Evolutionary conservation across 129 eudicot species (phyloP).

Genomic region (Pseudognaphalium luteoalbum): DNA sequence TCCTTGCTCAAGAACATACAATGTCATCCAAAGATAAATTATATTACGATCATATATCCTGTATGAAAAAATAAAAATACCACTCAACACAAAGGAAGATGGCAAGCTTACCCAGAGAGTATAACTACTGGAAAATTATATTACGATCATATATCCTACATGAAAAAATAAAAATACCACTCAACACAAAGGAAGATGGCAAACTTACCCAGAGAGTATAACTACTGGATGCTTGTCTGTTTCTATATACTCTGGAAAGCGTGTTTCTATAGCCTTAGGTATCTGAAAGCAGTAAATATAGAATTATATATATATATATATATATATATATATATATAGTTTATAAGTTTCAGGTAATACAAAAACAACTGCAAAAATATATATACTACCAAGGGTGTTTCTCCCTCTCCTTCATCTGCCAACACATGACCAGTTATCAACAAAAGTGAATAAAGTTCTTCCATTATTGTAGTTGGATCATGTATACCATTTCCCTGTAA

Average conservation of each 20-base stretch:
- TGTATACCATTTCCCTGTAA: constrained; percentile 67
- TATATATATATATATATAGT: too few species aligned
- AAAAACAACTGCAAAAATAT: constrained; percentile 9
- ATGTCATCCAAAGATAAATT: not conserved
- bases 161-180: constrained; percentile 7
- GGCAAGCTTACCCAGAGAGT: constrained; percentile 68
- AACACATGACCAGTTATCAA: constrained; percentile 87
- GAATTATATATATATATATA: not conserved
- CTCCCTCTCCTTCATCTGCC: constrained; percentile 98
- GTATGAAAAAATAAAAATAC: constrained; percentile 5
- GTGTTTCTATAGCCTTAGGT: constrained; percentile 68
- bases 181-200: constrained; percentile 18
- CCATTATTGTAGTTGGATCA: constrained; percentile 85
- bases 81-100: constrained; percentile 17
- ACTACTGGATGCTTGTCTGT: constrained; percentile 86
- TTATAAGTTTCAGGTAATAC: not conserved
- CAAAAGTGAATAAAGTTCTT: constrained; percentile 89
- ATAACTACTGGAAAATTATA: constrained; percentile 77
- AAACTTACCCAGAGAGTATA: constrained; percentile 70
- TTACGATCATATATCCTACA: too few species aligned
- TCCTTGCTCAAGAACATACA: constrained; percentile 1
- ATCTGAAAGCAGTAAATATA: constrained; percentile 52
- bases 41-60: constrained; percentile 15
- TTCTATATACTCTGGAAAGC: constrained; percentile 49
- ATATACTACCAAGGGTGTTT: constrained; percentile 68